Evolutionary conservation across 441 rosid genomes (phyloP).

Genomic region (Metrosideros polymorpha): DNA sequence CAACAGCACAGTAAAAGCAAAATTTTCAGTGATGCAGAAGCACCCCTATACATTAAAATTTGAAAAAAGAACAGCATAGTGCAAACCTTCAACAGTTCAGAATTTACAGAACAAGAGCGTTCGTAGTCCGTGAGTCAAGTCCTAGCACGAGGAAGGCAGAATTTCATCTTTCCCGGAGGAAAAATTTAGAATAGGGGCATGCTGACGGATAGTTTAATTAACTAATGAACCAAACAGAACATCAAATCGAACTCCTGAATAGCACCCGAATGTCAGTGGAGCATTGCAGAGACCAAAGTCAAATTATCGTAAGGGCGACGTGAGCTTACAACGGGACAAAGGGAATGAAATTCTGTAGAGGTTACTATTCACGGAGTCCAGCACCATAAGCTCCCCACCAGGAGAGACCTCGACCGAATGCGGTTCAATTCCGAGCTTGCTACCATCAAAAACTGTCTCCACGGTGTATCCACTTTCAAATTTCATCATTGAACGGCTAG

Average conservation of each 20-base stretch:
- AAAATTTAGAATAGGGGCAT: not conserved
- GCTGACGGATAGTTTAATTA: not conserved
- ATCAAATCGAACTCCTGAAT: not conserved
- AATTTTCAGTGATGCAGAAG: constrained; percentile 45
- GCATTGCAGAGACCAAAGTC: not conserved
- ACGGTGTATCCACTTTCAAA: constrained; percentile 64
- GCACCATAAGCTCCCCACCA: constrained; percentile 49
- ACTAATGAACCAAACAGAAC: not conserved
- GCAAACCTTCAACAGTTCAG: not conserved
- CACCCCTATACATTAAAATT: constrained; percentile 6
- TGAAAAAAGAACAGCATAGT: not conserved
- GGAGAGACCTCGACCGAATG: constrained; percentile 40
- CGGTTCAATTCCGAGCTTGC: constrained; percentile 60
- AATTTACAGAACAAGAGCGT: not conserved
- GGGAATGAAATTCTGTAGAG: constrained; percentile 58
- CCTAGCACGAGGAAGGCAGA: not conserved
- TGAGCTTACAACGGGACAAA: constrained; percentile 42
- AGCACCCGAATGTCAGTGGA: not conserved
- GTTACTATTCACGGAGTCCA: constrained; percentile 57
- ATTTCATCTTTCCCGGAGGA: not conserved
- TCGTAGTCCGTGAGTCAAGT: not conserved
- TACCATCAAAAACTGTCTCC: constrained; percentile 77
- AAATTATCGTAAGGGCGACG: not conserved
- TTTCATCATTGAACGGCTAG: constrained; percentile 61
- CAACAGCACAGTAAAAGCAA: constrained; percentile 16